Base-by-base conservation (phyloP, 2,329 filamentous ascomycete species). In the Monilinia polystroma region DNA sequence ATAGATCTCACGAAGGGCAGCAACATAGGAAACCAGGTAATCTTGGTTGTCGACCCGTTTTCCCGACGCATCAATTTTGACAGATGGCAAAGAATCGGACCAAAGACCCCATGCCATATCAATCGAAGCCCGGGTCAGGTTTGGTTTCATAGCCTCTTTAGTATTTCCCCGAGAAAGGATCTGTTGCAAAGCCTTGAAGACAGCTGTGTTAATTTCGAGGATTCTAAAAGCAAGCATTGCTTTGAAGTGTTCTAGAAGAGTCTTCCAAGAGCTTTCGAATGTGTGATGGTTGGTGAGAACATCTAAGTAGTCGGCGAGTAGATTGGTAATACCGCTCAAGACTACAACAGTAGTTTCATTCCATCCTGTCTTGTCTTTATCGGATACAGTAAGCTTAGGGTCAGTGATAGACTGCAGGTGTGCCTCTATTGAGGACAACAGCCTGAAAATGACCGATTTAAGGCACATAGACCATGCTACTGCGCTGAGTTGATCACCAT, bases 391-490 rank as follows among this genome's bases (percentile, higher is more conserved):
- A 75, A 11, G 78, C 76, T 41, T 77, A 73, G 38, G 69, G 29
- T 75, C 74, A 71, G 76, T 68, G 1, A 81, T 77, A 0, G 73
- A 74, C 8, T 78, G 76, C 8, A 89, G 77, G 68, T 87, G 84
- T 32, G 79, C 77, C 72, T 89, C 85, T n/a, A 93, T 88, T 0
- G 87, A 88, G 4, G 87, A 83, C 3, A 96, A 79, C 71, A 97
- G 87, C 68, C 86, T 87, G 77, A 97, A 93, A 2, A 97, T 83
- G 8, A 97, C 90, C 8, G 86, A 87, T 68, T 90, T 88, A 66
- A 97, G 85, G 72, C 93, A 95, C 38, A 94, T 83, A 58, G 89
- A 88, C 93, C 93, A 98, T 0, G 91, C 89, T 73, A 90, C 86
- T 0, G 91, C 83, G 52, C 85, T 88, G 5, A 97, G 82, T 64